Evolutionary conservation across 2,329 filamentous ascomycete species (phyloP).

Genomic region (Apiospora kogelbergensis): DNA sequence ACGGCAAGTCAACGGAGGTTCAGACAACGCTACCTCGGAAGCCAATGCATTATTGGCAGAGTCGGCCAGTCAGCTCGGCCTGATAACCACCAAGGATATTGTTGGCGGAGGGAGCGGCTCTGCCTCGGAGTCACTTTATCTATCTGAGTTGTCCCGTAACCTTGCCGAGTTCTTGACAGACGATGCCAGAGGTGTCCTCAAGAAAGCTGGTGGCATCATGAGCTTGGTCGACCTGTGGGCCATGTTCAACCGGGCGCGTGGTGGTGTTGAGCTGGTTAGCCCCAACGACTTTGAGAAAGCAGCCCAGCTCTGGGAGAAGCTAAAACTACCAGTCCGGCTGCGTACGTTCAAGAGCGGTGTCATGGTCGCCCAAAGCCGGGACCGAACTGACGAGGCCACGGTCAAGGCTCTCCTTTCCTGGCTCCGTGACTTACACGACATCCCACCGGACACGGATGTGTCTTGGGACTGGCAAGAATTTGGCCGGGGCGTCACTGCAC

Average conservation of each 20-base stretch:
- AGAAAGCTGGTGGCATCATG: constrained; percentile 82
- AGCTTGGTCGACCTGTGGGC: constrained; percentile 91
- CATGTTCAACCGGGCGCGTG: constrained; percentile 88
- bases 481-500: constrained; percentile 83
- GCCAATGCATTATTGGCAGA: constrained; percentile 75
- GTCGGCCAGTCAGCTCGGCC: constrained; percentile 78
- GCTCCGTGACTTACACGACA: constrained; percentile 71
- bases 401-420: constrained; percentile 74
- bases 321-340: constrained; percentile 82
- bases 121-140: constrained; percentile 74
- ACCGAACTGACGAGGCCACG: constrained; percentile 89
- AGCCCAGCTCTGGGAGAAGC: constrained; percentile 80
- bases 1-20: constrained; percentile 58
- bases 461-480: constrained; percentile 76
- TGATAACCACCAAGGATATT: constrained; percentile 95
- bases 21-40: constrained; percentile 63
- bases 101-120: constrained; percentile 69
- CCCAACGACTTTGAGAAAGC: constrained; percentile 91
- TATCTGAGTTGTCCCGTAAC: constrained; percentile 83
- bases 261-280: constrained; percentile 91
- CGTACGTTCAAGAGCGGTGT: constrained; percentile 90
- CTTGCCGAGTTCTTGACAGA: constrained; percentile 88
- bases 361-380: constrained; percentile 86
- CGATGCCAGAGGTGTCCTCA: constrained; percentile 75
- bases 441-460: constrained; percentile 63